Percentiles rank a stretch among this genome's conserved stretches.
phyloP scores from a whole-genome alignment of 805 yeast genomes.

The Pichia ethanolica region DNA sequence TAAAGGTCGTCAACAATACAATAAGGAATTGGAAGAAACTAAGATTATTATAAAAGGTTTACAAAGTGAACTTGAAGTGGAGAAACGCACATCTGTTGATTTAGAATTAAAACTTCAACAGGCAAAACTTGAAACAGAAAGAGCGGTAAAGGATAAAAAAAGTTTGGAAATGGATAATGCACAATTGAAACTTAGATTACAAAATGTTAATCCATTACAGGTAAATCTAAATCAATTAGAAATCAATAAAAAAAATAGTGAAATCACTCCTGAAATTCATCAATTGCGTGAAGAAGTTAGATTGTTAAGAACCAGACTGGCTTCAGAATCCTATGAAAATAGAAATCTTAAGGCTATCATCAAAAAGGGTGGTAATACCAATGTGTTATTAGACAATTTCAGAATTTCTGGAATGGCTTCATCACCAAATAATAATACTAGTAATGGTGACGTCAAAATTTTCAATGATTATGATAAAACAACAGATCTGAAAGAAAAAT shows the following conservation, averaged over 20 bases:
- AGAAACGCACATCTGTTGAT: constrained; percentile 19
- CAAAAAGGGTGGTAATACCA: constrained; percentile 12
- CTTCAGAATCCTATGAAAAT: constrained; percentile 55
- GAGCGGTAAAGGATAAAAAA: constrained; percentile 24
- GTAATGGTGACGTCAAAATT: constrained; percentile 2
- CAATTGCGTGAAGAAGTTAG: constrained; percentile 47
- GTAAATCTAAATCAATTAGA: constrained; percentile 3
- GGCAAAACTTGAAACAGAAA: constrained; percentile 30
- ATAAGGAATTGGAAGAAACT: constrained; percentile 32
- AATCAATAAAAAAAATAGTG: constrained; percentile 1
- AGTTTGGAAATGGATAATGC: constrained; percentile 26
- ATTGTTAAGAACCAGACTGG: constrained; percentile 55
- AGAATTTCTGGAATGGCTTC: background rate
- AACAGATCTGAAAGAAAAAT: constrained; percentile 10
- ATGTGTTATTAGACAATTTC: background rate
- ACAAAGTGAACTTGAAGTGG: constrained; percentile 24
- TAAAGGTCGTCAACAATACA: constrained; percentile 35
- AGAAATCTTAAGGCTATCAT: constrained; percentile 40
- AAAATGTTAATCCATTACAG: constrained; percentile 19
- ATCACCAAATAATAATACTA: background rate
- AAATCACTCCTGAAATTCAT: constrained; percentile 9
- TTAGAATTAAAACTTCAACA: constrained; percentile 22
- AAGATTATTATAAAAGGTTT: constrained; percentile 25
- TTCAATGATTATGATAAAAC: constrained; percentile 5
- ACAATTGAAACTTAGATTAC: constrained; percentile 24